A percentile compares a stretch with the other conserved stretches of the same genome.
These are phyloP conservation scores for Coniochaeta ligniaria DNA, from an alignment of 2,329 filamentous ascomycete genomes.

Conservation along the genomic window DNA sequence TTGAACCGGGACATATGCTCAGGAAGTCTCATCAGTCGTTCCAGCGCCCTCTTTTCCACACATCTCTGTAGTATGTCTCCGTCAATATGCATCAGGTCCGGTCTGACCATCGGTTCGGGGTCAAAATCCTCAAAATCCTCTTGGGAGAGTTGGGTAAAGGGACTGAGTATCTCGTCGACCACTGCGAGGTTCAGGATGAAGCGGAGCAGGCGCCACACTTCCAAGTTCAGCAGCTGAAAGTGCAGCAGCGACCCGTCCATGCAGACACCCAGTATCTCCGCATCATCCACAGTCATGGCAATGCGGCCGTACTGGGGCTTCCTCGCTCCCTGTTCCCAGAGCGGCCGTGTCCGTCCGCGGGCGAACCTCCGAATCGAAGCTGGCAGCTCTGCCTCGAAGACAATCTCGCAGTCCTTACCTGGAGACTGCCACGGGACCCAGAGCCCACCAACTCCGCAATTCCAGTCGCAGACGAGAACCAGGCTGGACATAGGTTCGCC, in stretches of 20 bases:
- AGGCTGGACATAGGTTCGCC: conserved; percentile 27
- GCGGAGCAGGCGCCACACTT: conserved; percentile 61
- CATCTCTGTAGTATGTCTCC: conserved; percentile 57
- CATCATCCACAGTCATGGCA: conserved; percentile 32
- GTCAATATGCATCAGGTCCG: conserved; percentile 54
- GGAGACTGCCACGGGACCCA: conserved; percentile 39
- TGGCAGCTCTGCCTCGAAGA: conserved; percentile 51
- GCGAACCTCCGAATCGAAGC: conserved; percentile 50
- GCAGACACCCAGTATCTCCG: conserved; percentile 55
- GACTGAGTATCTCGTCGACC: conserved; percentile 37
- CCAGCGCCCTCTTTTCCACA: conserved; percentile 36
- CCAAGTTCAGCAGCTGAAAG: conserved; percentile 57
- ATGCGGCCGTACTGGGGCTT: conserved; percentile 33
- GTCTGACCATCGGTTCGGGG: conserved; percentile 30
- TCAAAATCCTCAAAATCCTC: conserved; percentile 17
- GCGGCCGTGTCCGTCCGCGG: conserved; percentile 42
- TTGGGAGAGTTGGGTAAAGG: conserved; percentile 28
- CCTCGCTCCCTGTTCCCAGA: conserved; percentile 34
- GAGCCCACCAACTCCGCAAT: conserved; percentile 38
- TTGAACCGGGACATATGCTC: conserved; percentile 32
- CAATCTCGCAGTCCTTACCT: conserved; percentile 31
- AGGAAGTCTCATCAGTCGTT: conserved; percentile 28
- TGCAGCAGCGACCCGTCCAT: conserved; percentile 64
- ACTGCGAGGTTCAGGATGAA: conserved; percentile 66
- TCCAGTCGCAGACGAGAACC: conserved; percentile 39